These are phyloP conservation scores for Geotrichum carabidarum DNA, from an alignment of 1,139 yeast species.

Conservation along the genomic window DNA sequence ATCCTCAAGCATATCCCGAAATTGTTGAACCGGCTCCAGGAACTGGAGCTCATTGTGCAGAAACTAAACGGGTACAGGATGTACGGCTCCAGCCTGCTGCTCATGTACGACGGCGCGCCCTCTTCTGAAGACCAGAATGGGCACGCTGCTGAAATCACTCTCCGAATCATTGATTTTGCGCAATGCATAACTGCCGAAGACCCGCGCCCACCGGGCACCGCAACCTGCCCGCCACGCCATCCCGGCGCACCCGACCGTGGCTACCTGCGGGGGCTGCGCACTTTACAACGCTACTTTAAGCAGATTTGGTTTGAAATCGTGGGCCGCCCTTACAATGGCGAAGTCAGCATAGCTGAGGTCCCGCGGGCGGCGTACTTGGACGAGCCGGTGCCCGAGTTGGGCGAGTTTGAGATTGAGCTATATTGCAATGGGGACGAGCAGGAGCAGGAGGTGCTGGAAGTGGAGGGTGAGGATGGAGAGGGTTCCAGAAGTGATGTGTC, in stretches of 20 bases:
- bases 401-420: constrained; percentile 10
- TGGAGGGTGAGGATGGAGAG: not conserved
- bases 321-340: constrained; percentile 17
- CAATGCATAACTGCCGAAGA: constrained; percentile 77
- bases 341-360: no score
- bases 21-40: constrained; percentile 55
- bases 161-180: constrained; percentile 90
- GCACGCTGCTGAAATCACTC: constrained; percentile 38
- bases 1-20: constrained; percentile 65
- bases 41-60: constrained; percentile 52
- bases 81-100: constrained; percentile 82
- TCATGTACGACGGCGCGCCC: constrained; percentile 73
- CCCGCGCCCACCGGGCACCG: constrained; percentile 35
- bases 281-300: constrained; percentile 57
- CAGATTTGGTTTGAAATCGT: constrained; percentile 28
- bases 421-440: not conserved
- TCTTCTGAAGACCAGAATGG: constrained; percentile 16
- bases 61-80: constrained; percentile 73
- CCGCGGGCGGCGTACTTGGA: no score
- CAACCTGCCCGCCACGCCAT: constrained; percentile 65
- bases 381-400: constrained; percentile 2
- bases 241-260: constrained; percentile 69
- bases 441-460: not conserved
- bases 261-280: constrained; percentile 71
- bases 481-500: constrained; percentile 13